phyloP scores from a whole-genome alignment of 2,329 filamentous ascomycete genomes.

The Verticillium nonalfalfae region DNA sequence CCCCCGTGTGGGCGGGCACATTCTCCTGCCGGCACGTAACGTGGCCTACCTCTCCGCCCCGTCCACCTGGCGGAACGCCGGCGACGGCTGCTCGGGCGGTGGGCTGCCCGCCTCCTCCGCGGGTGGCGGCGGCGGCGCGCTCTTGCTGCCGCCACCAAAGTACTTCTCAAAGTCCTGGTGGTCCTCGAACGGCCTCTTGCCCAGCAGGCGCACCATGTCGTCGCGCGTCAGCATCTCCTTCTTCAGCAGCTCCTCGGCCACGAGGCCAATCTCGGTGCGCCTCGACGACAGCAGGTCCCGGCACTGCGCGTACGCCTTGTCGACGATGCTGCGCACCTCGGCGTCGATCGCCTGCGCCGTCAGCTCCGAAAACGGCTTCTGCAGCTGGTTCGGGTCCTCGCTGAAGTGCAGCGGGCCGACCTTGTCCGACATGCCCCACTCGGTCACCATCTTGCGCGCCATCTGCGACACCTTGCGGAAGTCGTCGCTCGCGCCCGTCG shows the following conservation, averaged over 20 bases:
- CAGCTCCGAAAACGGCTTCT: conserved; percentile 93
- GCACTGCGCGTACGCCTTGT: conserved; percentile 89
- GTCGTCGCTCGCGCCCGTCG: conserved; percentile 89
- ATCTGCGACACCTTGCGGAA: conserved; percentile 97
- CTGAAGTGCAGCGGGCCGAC: conserved; percentile 91
- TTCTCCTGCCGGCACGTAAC: no score
- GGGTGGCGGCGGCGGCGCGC: conserved; percentile 51
- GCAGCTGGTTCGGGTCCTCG: conserved; percentile 71
- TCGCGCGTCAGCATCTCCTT: conserved; percentile 91
- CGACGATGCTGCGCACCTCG: conserved; percentile 87
- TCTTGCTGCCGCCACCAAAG: conserved; percentile 61
- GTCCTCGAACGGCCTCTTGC: conserved; percentile 78
- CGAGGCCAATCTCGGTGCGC: conserved; percentile 80
- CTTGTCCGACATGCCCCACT: conserved; percentile 96
- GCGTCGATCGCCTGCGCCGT: conserved; percentile 88
- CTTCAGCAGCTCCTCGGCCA: conserved; percentile 85
- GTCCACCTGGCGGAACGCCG: conserved; percentile 24
- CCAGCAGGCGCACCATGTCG: conserved; percentile 85
- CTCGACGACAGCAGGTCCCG: conserved; percentile 74
- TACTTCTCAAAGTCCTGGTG: conserved; percentile 90
- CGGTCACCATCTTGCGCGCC: conserved; percentile 98
- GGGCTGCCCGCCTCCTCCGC: conserved; percentile 34
- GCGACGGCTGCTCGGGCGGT: conserved; percentile 25
- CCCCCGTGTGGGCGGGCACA: no score
- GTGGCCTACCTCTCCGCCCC: background rate